These are phyloP conservation scores for Auriscalpium orientale DNA, from an alignment of 768 basidiomycete genomes.

Conservation along the genomic window DNA sequence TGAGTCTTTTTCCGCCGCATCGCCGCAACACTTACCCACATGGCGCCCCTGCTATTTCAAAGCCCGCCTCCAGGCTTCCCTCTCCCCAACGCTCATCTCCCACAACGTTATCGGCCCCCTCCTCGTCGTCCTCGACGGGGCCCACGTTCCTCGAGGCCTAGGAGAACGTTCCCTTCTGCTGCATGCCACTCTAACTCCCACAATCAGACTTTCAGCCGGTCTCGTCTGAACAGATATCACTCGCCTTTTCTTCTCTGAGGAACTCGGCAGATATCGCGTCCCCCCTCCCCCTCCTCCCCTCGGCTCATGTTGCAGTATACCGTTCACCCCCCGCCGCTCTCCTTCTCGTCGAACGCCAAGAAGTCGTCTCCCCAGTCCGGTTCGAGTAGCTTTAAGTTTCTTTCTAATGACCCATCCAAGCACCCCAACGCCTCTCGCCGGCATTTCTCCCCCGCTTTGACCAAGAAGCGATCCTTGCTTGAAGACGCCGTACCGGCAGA, in stretches of 20 bases:
- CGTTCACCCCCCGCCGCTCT: conserved; percentile 27
- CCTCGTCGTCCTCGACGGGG: conserved; percentile 11
- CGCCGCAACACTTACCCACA: not conserved
- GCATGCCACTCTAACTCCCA: conserved; percentile 21
- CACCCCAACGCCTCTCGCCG: not conserved
- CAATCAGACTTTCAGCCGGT: conserved; percentile 47
- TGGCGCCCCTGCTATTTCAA: not conserved
- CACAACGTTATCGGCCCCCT: not conserved
- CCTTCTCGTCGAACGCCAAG: conserved; percentile 25
- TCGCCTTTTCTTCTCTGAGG: conserved; percentile 21
- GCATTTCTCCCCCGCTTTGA: conserved; percentile 14
- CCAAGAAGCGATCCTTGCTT: conserved; percentile 7
- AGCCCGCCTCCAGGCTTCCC: not conserved
- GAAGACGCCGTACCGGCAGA: conserved; percentile 8
- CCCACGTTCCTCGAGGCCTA: not conserved
- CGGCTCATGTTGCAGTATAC: conserved; percentile 30
- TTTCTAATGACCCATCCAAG: conserved; percentile 10
- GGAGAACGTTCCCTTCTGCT: conserved; percentile 2
- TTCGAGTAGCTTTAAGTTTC: conserved; percentile 8
- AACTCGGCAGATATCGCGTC: conserved; percentile 24
- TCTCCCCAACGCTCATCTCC: not conserved
- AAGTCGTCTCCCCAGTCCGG: conserved; percentile 19
- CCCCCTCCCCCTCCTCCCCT: conserved; percentile 14
- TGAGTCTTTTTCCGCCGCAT: not conserved
- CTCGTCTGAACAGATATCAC: conserved; percentile 44